A percentile compares a stretch with the other conserved stretches of the same genome.
Evolutionary conservation across 495 filamentous ascomycete genomes (phyloP).

Genomic region (Penicilliopsis zonata): DNA sequence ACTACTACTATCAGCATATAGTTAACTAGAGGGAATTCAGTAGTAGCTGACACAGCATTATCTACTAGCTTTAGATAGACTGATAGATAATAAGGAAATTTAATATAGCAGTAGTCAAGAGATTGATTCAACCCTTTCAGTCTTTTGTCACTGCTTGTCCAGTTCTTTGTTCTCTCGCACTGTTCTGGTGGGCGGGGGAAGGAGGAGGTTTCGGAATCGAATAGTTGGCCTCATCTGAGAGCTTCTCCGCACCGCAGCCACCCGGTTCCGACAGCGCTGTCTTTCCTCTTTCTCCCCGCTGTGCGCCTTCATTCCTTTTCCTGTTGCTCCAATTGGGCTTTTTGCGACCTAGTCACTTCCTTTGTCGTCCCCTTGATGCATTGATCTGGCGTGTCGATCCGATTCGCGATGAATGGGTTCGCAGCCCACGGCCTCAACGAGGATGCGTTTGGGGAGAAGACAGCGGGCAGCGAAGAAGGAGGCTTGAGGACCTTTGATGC

Average conservation of each 20-base stretch:
- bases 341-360: constrained; percentile 4
- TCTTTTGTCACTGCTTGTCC: too few relatives aligned
- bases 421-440: constrained; percentile 60
- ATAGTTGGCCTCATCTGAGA: constrained; percentile 1
- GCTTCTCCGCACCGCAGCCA: background rate
- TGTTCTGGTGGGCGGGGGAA: too few relatives aligned
- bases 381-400: constrained; percentile 4
- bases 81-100: too few relatives aligned
- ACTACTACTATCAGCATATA: too few relatives aligned
- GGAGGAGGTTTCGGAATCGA: background rate
- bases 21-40: too few relatives aligned
- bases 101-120: too few relatives aligned
- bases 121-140: too few relatives aligned
- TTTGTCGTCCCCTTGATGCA: constrained; percentile 14
- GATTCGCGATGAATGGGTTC: constrained; percentile 55
- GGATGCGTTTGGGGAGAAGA: constrained; percentile 67
- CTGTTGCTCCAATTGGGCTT: constrained; percentile 5
- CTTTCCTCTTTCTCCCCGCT: background rate
- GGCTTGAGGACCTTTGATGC: constrained; percentile 83
- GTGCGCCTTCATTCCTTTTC: background rate
- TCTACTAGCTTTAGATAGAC: too few relatives aligned
- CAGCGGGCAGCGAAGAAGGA: constrained; percentile 36
- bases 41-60: too few relatives aligned
- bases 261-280: background rate
- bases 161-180: too few relatives aligned